Conservation (phyloP, 441 rosid species). For the Erysimum cheiri region DNA sequence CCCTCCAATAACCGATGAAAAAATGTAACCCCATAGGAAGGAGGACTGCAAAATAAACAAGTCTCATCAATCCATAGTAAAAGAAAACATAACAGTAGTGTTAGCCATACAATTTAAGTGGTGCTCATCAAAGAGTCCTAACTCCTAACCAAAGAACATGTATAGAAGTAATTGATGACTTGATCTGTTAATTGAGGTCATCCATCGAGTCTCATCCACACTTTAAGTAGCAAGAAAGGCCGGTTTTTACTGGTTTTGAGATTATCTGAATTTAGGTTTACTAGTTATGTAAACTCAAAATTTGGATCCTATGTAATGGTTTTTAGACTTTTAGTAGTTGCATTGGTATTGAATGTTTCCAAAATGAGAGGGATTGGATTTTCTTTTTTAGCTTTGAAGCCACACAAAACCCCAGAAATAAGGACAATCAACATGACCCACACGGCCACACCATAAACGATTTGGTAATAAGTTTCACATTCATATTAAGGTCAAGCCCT, state of each 20-base stretch:
- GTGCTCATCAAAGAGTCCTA: background rate
- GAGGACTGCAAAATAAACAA: slow-evolving; percentile 64
- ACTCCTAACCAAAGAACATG: background rate
- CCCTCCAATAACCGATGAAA: slow-evolving; percentile 89
- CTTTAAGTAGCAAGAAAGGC: slow-evolving; percentile 10
- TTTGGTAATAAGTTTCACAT: slow-evolving; percentile 21
- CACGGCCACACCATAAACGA: slow-evolving; percentile 3
- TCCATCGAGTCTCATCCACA: background rate
- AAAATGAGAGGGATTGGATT: background rate
- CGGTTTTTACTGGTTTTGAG: background rate
- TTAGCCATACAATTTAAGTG: background rate
- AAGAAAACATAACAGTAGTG: no score
- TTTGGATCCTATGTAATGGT: background rate
- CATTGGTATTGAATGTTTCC: background rate
- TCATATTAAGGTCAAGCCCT: slow-evolving; percentile 18
- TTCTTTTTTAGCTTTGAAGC: background rate
- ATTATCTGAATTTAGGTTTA: background rate
- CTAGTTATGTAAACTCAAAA: no score
- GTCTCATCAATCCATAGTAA: background rate
- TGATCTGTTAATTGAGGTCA: background rate
- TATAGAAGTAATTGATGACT: background rate
- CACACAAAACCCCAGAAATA: background rate
- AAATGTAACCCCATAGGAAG: slow-evolving; percentile 95
- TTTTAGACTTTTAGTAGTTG: no score
- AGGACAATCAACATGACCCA: slow-evolving; percentile 11